Base-by-base conservation (phyloP, 306 rosid species). In the Corylus americana region DNA sequence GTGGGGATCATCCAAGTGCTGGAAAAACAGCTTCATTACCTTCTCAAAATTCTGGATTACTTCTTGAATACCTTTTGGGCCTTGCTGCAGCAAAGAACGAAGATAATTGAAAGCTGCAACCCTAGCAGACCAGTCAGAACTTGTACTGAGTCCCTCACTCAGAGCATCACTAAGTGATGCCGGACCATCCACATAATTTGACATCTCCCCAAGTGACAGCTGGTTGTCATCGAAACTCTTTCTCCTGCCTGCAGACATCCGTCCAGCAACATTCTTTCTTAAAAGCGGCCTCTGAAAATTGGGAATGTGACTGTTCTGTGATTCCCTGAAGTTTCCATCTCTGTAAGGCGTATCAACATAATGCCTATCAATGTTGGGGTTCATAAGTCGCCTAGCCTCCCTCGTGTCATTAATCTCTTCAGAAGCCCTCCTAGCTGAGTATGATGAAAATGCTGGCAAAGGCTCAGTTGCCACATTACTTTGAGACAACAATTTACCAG, bases 1-100 rank as follows among this genome's bases (percentile, higher is more conserved):
- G 82, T 96, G 99, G 78, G 98, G 99, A 81, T 96, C 99, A 83
- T 96, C 98, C 90, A 96, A 86, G 82, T 96, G 98, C 86, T 90
- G 98, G 88, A 96, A 96, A 87, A 93, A 96, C 81, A 96, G 86
- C 89, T 96, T 96, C 98, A 96, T 96, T 31, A 93, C 97, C 91
- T 96, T 96, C 91, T 96, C 99, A 85, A 96, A 96, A 86, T 84
- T 86, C 84, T 91, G 99, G 74, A 88, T 71, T 67, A 92, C 94
- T 88, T 96, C 99, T 83, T 93, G 99, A 85, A 86, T 79, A 55
- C 99, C 98, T 82, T 78, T 93, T 63, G 92, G 90, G 74, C 99
- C 98, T 82, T 91, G 99, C 91, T 93, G 98, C 82, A 96, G 81
- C 86, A 91, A 80, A 74, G 91, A 86, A 74, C 82, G 94, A 49